phyloP scores from a whole-genome alignment of 208 protist species.

The Leishmania gerbilli region DNA sequence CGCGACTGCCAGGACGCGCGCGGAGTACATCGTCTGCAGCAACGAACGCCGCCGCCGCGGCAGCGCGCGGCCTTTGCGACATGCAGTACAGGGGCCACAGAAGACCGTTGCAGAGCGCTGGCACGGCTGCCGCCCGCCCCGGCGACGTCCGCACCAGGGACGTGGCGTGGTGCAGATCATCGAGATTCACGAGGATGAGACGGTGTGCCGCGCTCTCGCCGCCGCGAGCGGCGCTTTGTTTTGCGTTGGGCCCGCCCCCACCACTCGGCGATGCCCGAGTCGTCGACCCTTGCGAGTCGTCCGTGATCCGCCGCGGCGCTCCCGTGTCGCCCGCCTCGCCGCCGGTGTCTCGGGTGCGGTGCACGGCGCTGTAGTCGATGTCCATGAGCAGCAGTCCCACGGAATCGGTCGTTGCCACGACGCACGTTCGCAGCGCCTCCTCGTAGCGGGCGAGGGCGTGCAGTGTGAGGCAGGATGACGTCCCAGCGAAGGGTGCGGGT shows the following conservation, averaged over 20 bases:
- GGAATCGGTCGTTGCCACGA: conserved; percentile 49
- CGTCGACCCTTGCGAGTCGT: neutral
- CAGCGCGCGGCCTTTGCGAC: neutral
- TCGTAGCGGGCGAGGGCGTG: conserved; percentile 17
- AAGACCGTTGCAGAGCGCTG: conserved; percentile 37
- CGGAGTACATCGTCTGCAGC: neutral
- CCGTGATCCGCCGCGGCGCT: conserved; percentile 8
- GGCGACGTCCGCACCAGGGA: conserved; percentile 39
- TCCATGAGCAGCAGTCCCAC: conserved; percentile 54
- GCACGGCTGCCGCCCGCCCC: conserved; percentile 17
- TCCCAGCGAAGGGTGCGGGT: neutral
- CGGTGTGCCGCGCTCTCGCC: neutral
- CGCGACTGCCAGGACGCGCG: neutral
- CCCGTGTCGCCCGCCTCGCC: neutral
- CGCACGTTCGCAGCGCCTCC: conserved; percentile 43
- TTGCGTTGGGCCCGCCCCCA: neutral
- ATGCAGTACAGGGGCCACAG: conserved; percentile 47
- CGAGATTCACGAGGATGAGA: conserved; percentile 44
- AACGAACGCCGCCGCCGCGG: neutral
- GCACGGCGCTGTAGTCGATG: conserved; percentile 57
- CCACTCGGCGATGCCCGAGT: neutral
- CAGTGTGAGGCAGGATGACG: neutral
- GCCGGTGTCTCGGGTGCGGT: neutral
- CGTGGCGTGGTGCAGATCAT: conserved; percentile 46
- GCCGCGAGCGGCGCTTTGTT: neutral